A percentile compares a stretch with the other conserved stretches of the same genome.
These are phyloP conservation scores for Paraurostyla sp. DNA, from an alignment of 73 alveolate genomes.

Conservation along the genomic window DNA sequence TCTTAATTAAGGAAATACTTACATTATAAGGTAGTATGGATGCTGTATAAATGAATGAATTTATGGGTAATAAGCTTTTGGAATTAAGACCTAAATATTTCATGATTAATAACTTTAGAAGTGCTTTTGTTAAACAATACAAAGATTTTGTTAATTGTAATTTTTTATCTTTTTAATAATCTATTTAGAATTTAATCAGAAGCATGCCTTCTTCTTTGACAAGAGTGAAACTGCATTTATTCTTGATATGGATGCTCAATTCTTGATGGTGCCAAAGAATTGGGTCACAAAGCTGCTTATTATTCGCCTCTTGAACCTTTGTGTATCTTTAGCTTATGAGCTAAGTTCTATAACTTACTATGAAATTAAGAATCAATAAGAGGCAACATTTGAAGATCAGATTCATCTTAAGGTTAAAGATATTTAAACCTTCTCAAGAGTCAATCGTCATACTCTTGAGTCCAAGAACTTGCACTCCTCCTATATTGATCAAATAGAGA, in stretches of 20 bases:
- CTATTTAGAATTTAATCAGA: background rate
- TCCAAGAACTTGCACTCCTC: background rate
- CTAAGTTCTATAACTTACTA: background rate
- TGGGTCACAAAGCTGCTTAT: conserved; percentile 7
- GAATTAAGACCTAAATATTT: conserved; percentile 60
- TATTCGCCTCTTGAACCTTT: background rate
- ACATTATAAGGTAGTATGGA: background rate
- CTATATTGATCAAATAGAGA: background rate
- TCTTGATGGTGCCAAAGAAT: conserved; percentile 64
- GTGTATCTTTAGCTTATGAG: conserved; percentile 33
- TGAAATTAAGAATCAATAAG: background rate
- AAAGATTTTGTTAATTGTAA: conserved; percentile 6
- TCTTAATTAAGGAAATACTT: conserved; percentile 8
- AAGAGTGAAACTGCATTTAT: conserved; percentile 24
- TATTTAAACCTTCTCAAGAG: background rate
- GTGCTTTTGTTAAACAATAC: conserved; percentile 24
- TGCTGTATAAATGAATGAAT: conserved; percentile 23
- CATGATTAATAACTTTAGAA: conserved; percentile 43
- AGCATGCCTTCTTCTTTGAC: conserved; percentile 51
- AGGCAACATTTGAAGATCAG: background rate
- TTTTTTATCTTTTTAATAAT: background rate
- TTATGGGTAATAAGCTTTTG: conserved; percentile 4
- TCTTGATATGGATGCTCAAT: conserved; percentile 54
- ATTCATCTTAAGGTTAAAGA: background rate
- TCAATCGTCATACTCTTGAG: background rate